These are phyloP conservation scores for Phalaenopsis aphrodite DNA, from an alignment of 106 monocot species.

Conservation along the genomic window DNA sequence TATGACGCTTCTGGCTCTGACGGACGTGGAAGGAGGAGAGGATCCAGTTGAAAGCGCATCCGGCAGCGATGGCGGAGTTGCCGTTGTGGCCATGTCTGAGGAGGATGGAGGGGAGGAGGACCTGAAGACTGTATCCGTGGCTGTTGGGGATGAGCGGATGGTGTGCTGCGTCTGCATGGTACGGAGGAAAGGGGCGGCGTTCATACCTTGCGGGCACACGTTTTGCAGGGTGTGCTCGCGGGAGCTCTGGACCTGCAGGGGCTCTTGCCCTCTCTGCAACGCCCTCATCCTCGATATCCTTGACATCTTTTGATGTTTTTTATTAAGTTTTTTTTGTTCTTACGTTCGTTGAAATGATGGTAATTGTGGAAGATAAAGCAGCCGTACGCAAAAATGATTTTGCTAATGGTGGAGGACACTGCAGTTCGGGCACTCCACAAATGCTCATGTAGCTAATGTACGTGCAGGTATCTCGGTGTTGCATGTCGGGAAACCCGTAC, in stretches of 20 bases:
- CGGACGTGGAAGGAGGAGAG: background rate
- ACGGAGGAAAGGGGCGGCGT: slow-evolving; percentile 65
- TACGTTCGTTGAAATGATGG: no score
- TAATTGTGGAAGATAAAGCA: no score
- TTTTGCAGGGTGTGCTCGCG: slow-evolving; percentile 82
- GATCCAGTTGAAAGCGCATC: background rate
- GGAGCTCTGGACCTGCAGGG: slow-evolving; percentile 58
- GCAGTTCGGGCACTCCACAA: no score
- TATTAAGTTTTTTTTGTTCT: no score
- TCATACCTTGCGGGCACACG: slow-evolving; percentile 91
- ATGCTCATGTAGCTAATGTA: no score
- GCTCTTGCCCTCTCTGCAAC: slow-evolving; percentile 78
- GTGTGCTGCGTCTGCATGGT: slow-evolving; percentile 84
- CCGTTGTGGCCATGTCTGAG: background rate
- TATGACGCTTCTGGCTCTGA: background rate
- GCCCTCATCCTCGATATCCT: slow-evolving; percentile 61
- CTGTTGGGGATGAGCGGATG: background rate
- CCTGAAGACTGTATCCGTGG: no score
- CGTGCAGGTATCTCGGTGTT: no score
- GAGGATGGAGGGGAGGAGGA: slow-evolving; percentile 7
- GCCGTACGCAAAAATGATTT: no score
- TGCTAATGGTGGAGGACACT: no score
- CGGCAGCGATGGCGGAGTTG: background rate
- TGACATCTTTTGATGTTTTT: slow-evolving; percentile 50
- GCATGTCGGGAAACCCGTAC: no score